phyloP scores from a whole-genome alignment of 208 protist genomes.

The Crithidia expoeki region DNA sequence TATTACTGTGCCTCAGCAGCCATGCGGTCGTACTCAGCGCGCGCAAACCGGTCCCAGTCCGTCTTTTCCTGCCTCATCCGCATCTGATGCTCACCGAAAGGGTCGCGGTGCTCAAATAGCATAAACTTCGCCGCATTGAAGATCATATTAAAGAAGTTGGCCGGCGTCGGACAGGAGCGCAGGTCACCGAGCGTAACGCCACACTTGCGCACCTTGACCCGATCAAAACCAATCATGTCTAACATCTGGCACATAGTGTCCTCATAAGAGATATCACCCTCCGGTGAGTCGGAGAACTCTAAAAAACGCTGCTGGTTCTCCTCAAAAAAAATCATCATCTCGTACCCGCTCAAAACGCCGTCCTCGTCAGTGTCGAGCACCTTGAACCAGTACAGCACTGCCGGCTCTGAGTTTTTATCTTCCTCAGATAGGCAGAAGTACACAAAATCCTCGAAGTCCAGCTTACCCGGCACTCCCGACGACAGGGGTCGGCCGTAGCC shows the following conservation, averaged over 20 bases:
- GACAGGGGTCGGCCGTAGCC: slow-evolving; percentile 69
- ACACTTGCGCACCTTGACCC: slow-evolving; percentile 39
- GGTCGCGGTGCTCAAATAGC: slow-evolving; percentile 92
- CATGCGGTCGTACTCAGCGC: slow-evolving; percentile 93
- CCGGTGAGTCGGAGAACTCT: slow-evolving; percentile 62
- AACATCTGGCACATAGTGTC: slow-evolving; percentile 96
- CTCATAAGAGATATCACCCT: slow-evolving; percentile 63
- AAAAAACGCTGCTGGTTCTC: slow-evolving; percentile 93
- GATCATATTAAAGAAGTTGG: slow-evolving; percentile 95
- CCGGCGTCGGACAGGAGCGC: slow-evolving; percentile 81
- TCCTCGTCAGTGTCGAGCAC: slow-evolving; percentile 94
- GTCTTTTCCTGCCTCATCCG: slow-evolving; percentile 71
- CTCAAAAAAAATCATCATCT: slow-evolving; percentile 93
- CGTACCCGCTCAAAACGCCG: slow-evolving; percentile 93
- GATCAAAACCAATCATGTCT: slow-evolving; percentile 91
- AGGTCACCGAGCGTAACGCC: slow-evolving; percentile 92
- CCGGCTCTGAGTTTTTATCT: slow-evolving; percentile 93
- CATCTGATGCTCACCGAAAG: slow-evolving; percentile 82
- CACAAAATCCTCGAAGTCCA: slow-evolving; percentile 96
- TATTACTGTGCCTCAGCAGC: slow-evolving; percentile 82
- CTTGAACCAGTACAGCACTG: slow-evolving; percentile 96
- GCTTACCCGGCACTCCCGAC: slow-evolving; percentile 51
- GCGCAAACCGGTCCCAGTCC: slow-evolving; percentile 95
- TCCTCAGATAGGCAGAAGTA: slow-evolving; percentile 97
- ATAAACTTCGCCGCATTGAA: slow-evolving; percentile 96